These are phyloP conservation scores for Medicago truncatula DNA, from an alignment of 306 rosid species.

Conservation along the genomic window MtrunA17r5.0-ANR NC_053043.1:11877001-11877500, in stretches of 20 bases:
- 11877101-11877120: conserved; percentile 79
- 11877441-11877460: conserved; percentile 66
- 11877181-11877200: conserved; percentile 86
- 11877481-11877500: conserved; percentile 56
- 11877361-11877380: conserved; percentile 92
- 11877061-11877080: conserved; percentile 57
- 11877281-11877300: conserved; percentile 52
- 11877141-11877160: conserved; percentile 91
- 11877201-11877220: conserved; percentile 61
- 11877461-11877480: conserved; percentile 73
- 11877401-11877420: conserved; percentile 64
- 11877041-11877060: conserved; percentile 70
- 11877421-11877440: conserved; percentile 69
- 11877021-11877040: conserved; percentile 94
- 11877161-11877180: conserved; percentile 79
- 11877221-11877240: conserved; percentile 79
- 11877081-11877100: conserved; percentile 72
- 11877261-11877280: conserved; percentile 65
- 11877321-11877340: conserved; percentile 62
- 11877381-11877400: conserved; percentile 70
- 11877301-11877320: conserved; percentile 68
- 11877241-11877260: conserved; percentile 81
- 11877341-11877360: conserved; percentile 72
- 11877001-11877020: conserved; percentile 92
- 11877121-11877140: conserved; percentile 83